These are phyloP conservation scores for Pleurotus ostreatus DNA, from an alignment of 768 basidiomycete genomes.

Conservation along the genomic window DNA sequence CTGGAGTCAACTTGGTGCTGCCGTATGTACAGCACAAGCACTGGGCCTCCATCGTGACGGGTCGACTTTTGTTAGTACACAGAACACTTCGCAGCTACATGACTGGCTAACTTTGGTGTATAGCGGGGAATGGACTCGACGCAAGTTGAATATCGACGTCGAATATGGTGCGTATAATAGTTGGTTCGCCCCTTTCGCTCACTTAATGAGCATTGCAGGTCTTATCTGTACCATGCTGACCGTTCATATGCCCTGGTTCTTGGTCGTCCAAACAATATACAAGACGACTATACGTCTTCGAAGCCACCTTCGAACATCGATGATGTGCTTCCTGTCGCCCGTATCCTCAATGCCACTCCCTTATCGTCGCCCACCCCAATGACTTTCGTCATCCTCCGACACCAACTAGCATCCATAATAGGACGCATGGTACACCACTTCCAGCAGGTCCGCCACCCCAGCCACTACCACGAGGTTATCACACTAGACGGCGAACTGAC, in stretches of 20 bases:
- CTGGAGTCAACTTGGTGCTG: conserved; percentile 94
- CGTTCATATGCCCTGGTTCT: conserved; percentile 89
- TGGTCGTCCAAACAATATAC: conserved; percentile 85
- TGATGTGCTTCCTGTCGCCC: conserved; percentile 45
- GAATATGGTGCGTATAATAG: conserved; percentile 64
- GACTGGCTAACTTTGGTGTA: conserved; percentile 9
- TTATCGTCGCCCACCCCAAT: conserved; percentile 73
- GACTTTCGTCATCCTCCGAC: conserved; percentile 86
- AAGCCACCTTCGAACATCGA: conserved; percentile 70
- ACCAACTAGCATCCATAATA: conserved; percentile 78
- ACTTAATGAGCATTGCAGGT: conserved; percentile 40
- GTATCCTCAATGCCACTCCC: conserved; percentile 48
- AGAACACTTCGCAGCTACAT: conserved; percentile 2
- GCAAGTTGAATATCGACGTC: conserved; percentile 82
- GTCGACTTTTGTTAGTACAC: conserved; percentile 60
- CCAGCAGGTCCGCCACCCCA: conserved; percentile 74
- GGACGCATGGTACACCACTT: conserved; percentile 92
- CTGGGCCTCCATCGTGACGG: conserved; percentile 91
- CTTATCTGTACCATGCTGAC: conserved; percentile 91
- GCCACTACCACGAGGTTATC: conserved; percentile 81
- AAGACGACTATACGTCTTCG: conserved; percentile 86
- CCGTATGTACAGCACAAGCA: conserved; percentile 89
- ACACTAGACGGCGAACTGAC: conserved; percentile 80
- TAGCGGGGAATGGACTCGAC: conserved; percentile 65
- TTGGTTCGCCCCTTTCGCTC: background rate